Conservation (phyloP, 345 rosid genomes). For the Citrus unshiu region DNA sequence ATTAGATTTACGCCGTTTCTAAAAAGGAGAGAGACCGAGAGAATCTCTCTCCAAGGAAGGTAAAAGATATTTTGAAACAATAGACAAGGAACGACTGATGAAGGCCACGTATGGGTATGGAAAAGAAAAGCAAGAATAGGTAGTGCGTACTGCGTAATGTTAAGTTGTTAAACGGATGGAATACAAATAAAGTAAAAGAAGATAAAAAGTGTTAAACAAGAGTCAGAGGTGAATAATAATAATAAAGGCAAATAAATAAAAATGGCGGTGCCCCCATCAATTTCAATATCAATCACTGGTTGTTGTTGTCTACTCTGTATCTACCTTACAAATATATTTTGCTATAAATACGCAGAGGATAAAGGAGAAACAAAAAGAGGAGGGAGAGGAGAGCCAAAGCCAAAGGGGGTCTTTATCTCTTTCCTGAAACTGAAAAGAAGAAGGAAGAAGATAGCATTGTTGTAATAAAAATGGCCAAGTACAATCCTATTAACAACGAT, state of each 20-base stretch:
- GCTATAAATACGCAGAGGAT: constrained; percentile 2
- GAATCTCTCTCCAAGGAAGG: no score
- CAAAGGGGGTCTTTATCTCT: neutral
- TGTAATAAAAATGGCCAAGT: constrained; percentile 9
- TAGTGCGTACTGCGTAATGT: no score
- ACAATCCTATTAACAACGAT: constrained; percentile 26
- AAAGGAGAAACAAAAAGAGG: neutral
- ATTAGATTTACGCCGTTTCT: no score
- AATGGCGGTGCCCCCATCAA: neutral
- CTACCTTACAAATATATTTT: neutral
- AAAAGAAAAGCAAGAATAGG: no score
- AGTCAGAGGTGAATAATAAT: neutral
- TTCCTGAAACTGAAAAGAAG: neutral
- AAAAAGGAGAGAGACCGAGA: no score
- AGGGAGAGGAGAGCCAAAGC: neutral
- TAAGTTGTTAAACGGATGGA: no score
- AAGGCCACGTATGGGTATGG: no score
- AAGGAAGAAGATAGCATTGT: neutral
- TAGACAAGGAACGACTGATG: no score
- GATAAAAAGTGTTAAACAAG: neutral
- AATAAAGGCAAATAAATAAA: neutral
- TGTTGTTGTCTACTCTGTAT: neutral
- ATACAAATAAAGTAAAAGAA: no score
- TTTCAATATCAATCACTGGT: neutral
- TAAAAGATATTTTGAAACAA: no score